Percentiles rank a stretch among this genome's conserved stretches.
Conservation (phyloP, 2,329 filamentous ascomycete species). For the Fonsecaea monophora region DNA sequence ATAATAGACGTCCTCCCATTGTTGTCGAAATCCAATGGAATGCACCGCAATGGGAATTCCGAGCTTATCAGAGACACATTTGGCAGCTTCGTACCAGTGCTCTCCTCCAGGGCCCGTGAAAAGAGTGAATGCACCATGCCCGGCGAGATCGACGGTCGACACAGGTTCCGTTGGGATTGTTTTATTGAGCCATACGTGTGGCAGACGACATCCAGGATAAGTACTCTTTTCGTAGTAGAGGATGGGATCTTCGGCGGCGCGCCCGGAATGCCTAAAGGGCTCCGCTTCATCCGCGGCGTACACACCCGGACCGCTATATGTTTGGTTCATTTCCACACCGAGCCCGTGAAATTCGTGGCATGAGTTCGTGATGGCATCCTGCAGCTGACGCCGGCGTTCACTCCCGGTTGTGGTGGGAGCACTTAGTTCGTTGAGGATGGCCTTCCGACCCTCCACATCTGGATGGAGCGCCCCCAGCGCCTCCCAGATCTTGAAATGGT, state of each 20-base stretch:
- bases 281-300: constrained; percentile 53
- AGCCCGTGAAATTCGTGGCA: constrained; percentile 62
- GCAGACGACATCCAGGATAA: constrained; percentile 65
- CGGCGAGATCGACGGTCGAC: constrained; percentile 67
- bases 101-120: constrained; percentile 63
- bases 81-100: constrained; percentile 60
- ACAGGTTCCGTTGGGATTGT: constrained; percentile 53
- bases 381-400: constrained; percentile 50
- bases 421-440: constrained; percentile 51
- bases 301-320: constrained; percentile 55
- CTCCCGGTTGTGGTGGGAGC: constrained; percentile 49
- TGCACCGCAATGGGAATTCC: constrained; percentile 58
- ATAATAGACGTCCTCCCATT: constrained; percentile 68
- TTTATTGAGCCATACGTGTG: constrained; percentile 68
- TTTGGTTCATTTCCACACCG: constrained; percentile 67
- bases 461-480: constrained; percentile 54
- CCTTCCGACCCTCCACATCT: constrained; percentile 50
- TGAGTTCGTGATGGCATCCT: constrained; percentile 52
- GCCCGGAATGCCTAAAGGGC: constrained; percentile 24
- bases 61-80: constrained; percentile 47
- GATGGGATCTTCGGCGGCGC: constrained; percentile 49
- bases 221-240: constrained; percentile 57
- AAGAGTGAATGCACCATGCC: constrained; percentile 60
- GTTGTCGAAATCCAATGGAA: constrained; percentile 63
- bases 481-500: constrained; percentile 57